Percentiles rank a stretch among this genome's conserved stretches.
These are phyloP conservation scores for Aspergillus funiculosus DNA, from an alignment of 495 filamentous ascomycete species.

Conservation along the genomic window DNA sequence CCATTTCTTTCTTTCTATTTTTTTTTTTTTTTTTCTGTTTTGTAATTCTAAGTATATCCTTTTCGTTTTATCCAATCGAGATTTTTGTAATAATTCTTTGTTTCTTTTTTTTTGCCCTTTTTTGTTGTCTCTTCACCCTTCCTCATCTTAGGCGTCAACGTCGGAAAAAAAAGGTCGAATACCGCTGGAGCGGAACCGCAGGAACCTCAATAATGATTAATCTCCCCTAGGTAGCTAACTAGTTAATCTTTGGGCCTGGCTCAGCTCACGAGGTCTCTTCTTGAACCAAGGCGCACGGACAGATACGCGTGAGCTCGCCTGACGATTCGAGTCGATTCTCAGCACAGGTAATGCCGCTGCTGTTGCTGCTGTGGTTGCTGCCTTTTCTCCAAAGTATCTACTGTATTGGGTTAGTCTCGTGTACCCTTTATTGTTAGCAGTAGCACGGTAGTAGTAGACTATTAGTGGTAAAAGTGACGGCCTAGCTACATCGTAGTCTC, in stretches of 20 bases:
- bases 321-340: conserved; percentile 12
- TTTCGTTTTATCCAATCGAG: not conserved
- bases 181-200: conserved; percentile 25
- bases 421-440: conserved; percentile 10
- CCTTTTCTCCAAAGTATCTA: conserved; percentile 13
- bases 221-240: conserved; percentile 1
- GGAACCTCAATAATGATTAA: conserved; percentile 17
- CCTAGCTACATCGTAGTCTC: conserved; percentile 17
- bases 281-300: conserved; percentile 23
- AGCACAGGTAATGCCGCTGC: conserved; percentile 7
- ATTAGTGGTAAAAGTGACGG: conserved; percentile 16
- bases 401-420: conserved; percentile 16
- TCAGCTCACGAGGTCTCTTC: conserved; percentile 26
- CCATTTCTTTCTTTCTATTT: not conserved
- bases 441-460: conserved; percentile 16
- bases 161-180: conserved; percentile 20
- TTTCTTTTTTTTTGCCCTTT: not conserved
- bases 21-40: not conserved
- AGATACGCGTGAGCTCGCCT: conserved; percentile 24
- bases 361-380: conserved; percentile 11
- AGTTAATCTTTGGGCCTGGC: conserved; percentile 12
- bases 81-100: not conserved
- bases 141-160: conserved; percentile 6
- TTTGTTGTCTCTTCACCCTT: not conserved
- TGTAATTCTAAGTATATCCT: conserved; percentile 5